Base-by-base conservation (phyloP, 768 basidiomycete genomes). In the Agrocybe chaxingu region DNA sequence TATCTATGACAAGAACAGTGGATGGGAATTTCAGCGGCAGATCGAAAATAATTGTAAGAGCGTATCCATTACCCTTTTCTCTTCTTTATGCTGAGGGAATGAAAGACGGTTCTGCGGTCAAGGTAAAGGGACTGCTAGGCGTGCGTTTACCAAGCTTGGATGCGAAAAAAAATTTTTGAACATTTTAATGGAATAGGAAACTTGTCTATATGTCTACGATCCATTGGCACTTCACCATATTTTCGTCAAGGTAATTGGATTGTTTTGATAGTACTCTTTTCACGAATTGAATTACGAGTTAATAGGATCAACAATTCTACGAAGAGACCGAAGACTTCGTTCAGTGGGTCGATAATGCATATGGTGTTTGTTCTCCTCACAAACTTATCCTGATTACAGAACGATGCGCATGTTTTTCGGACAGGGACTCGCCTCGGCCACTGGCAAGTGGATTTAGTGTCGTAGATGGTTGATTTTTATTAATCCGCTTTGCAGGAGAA, bases 201-300 rank as follows among this genome's bases (percentile, higher is more conserved):
- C 65, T 41, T 55, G 61, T 24, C 60, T 80, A 3, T 73, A 73
- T 50, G 64, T 76, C 1, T 76, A 58, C 45, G 77, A 80, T 51
- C 71, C 77, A 0, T 67, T 65, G 31, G 78, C 75, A 0, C 56
- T 80, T 30, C 68, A 77, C 46, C 72, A 74, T 50, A 71, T 80
- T 45, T 36, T 76, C 6, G 62, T 77, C 34, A 78, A 77, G 60
- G 62, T 54, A 39, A 24, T 24, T 5, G 5, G 24, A 45, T 24
- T 24, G 36, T 42, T n/a, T 8, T 24, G 1, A n/a, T 35, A 16
- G 16, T n/a, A 33, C 8, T 16, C 41, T 19, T 47, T 6, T 30
- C 7, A n/a, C 48, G 19, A 9, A 36, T n/a, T 5, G 4, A n/a
- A 37, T 12, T 19, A n/a, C 19, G 7, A 39, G 8, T 2, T 13